Evolutionary conservation across 169 alveolate genomes (phyloP).

Genomic region (Plasmodium knowlesi): DNA sequence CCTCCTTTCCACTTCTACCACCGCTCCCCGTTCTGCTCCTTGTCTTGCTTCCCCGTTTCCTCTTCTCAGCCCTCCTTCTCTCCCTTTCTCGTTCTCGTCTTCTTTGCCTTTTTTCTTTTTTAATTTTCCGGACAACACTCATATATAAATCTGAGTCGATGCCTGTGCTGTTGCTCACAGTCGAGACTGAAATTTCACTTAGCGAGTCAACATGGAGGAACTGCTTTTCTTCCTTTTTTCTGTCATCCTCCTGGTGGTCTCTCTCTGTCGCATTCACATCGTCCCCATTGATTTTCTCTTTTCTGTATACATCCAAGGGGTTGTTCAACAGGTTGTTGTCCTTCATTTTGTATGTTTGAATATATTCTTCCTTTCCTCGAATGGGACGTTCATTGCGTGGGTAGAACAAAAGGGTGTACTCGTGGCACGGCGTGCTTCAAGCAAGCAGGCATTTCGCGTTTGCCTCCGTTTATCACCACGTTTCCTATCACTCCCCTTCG

Average conservation of each 20-base stretch:
- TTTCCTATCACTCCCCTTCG: background rate
- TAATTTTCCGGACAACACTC: slow-evolving; percentile 45
- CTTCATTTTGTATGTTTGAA: slow-evolving; percentile 11
- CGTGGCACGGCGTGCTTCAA: background rate
- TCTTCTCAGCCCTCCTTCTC: background rate
- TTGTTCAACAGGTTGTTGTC: background rate
- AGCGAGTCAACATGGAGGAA: slow-evolving; percentile 1
- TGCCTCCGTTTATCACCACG: background rate
- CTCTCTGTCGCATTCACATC: background rate
- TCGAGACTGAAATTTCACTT: slow-evolving; percentile 71
- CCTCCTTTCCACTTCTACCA: background rate
- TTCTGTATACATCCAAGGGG: slow-evolving; percentile 16
- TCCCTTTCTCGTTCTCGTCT: slow-evolving; percentile 19
- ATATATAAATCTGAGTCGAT: slow-evolving; percentile 71
- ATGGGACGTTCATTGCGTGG: background rate
- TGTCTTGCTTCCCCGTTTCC: background rate
- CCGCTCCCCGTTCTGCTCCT: background rate
- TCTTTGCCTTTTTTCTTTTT: slow-evolving; percentile 45
- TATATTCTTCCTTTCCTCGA: background rate
- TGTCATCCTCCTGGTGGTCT: background rate
- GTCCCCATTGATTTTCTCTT: background rate
- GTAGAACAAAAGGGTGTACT: background rate
- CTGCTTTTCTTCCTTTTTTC: slow-evolving; percentile 3
- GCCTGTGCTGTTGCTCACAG: slow-evolving; percentile 70
- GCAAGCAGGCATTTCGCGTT: background rate